Base-by-base conservation (phyloP, 495 filamentous ascomycete genomes). In the Daldinia vernicosa region DNA sequence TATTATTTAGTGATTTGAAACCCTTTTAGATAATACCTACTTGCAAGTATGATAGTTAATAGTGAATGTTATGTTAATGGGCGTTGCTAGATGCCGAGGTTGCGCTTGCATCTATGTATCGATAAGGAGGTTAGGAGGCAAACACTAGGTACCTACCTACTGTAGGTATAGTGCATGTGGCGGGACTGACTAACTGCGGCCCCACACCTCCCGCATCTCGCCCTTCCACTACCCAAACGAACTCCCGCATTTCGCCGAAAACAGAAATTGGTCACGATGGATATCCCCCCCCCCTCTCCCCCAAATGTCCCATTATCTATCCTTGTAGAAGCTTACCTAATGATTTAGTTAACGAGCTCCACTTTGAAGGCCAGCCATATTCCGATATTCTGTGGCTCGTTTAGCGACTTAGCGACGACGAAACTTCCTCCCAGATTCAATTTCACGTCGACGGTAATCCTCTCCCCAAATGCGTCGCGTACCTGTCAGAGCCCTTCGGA, bases 391-490 rank as follows among this genome's bases (percentile, higher is more conserved):
- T 60, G 52, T 61, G 56, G 52, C 63, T 59, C 70, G 35, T 68
- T 68, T 64, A 64, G 60, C 65, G 70, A 69, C 63, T 68, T 64
- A 64, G 60, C 65, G 70, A 69, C 63, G 39, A 70, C 64, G 60
- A 70, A 57, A 66, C 28, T 54, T 22, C 60, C 40, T 17, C 51
- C 27, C 7, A 63, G 28, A 67, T 27, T 28, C 56, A 28, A 37
- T 52, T 57, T 57, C 24, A 35, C 71, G 60, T 62, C 70, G 69
- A 75, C 60, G 15, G 75, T 54, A 45, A 69, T 35, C 70, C 19
- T 52, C 55, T 45, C 56, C 56, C 74, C 77, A 74, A 74, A 85
- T 85, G 83, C 81, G 82, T 78, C 83, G 83, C 75, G 78, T 78
- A 68, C 81, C 80, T 69, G 66, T 79, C 27, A 80, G 77, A 75